phyloP scores from a whole-genome alignment of 768 basidiomycete species.

The Candolleomyces aberdarensis region DNA sequence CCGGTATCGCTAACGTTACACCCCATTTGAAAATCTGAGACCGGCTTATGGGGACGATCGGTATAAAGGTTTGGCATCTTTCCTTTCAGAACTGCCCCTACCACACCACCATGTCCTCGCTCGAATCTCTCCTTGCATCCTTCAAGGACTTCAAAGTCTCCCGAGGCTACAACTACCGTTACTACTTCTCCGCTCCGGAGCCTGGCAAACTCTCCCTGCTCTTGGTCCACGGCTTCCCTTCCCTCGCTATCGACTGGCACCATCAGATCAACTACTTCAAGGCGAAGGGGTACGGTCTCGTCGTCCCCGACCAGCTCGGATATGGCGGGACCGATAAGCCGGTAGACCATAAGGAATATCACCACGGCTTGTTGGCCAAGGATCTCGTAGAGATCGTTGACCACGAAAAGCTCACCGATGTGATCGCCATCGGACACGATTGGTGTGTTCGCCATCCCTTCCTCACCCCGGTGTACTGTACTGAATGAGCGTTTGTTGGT shows the following conservation, averaged over 20 bases:
- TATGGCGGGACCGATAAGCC: slow-evolving; percentile 50
- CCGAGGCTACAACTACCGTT: slow-evolving; percentile 34
- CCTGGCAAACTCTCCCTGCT: slow-evolving; percentile 31
- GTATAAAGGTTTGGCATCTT: no score
- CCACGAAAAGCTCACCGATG: slow-evolving; percentile 29
- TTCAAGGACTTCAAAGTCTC: no score
- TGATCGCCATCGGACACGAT: slow-evolving; percentile 43
- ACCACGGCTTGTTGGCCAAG: slow-evolving; percentile 31
- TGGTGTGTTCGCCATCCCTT: slow-evolving; percentile 23
- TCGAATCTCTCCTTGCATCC: no score
- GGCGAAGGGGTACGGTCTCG: slow-evolving; percentile 38
- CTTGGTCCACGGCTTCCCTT: slow-evolving; percentile 47
- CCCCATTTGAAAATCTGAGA: no score
- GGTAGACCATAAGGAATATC: slow-evolving; percentile 33
- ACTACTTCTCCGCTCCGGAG: slow-evolving; percentile 22
- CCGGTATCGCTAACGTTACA: no score
- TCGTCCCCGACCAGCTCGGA: slow-evolving; percentile 50
- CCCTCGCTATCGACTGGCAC: slow-evolving; percentile 39
- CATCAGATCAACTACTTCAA: slow-evolving; percentile 37
- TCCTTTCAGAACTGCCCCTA: no score
- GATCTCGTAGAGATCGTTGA: slow-evolving; percentile 44
- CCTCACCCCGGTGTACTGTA: not conserved
- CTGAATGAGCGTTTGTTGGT: not conserved
- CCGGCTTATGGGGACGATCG: no score
- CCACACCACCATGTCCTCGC: no score